phyloP scores from a whole-genome alignment of 805 yeast species.

The Ascoidea tarda region DNA sequence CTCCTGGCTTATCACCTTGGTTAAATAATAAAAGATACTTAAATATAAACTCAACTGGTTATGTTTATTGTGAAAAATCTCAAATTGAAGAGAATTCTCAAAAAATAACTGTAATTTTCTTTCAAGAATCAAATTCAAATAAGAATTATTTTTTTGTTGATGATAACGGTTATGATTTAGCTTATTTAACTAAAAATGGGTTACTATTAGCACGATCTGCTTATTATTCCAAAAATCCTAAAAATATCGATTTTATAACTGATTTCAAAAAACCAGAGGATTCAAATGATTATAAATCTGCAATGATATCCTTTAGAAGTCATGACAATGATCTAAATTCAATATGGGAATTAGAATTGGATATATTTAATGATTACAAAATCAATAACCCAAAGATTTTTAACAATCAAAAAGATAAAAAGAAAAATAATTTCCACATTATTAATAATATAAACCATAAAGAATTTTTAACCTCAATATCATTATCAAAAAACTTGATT shows the following conservation, averaged over 20 bases:
- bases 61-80: constrained; percentile 41
- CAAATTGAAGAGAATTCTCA: constrained; percentile 39
- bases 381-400: constrained; percentile 1
- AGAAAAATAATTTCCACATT: constrained; percentile 12
- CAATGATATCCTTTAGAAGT: constrained; percentile 48
- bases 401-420: background rate
- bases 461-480: constrained; percentile 55
- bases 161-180: constrained; percentile 53
- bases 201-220: constrained; percentile 43
- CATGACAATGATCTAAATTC: constrained; percentile 49
- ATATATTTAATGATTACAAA: constrained; percentile 19
- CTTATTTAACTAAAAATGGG: constrained; percentile 57
- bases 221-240: constrained; percentile 15
- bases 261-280: constrained; percentile 17
- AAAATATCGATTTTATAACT: background rate
- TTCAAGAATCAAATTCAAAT: constrained; percentile 33
- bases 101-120: constrained; percentile 77
- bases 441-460: constrained; percentile 10
- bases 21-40: constrained; percentile 54
- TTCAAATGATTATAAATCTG: constrained; percentile 14
- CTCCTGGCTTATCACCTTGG: constrained; percentile 88
- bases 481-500: constrained; percentile 47
- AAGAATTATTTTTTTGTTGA: constrained; percentile 83
- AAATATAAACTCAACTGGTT: constrained; percentile 70
- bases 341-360: constrained; percentile 53